A percentile compares a stretch with the other conserved stretches of the same genome.
phyloP scores from a whole-genome alignment of 495 filamentous ascomycete genomes.

The Aspergillus heteromorphus region DNA sequence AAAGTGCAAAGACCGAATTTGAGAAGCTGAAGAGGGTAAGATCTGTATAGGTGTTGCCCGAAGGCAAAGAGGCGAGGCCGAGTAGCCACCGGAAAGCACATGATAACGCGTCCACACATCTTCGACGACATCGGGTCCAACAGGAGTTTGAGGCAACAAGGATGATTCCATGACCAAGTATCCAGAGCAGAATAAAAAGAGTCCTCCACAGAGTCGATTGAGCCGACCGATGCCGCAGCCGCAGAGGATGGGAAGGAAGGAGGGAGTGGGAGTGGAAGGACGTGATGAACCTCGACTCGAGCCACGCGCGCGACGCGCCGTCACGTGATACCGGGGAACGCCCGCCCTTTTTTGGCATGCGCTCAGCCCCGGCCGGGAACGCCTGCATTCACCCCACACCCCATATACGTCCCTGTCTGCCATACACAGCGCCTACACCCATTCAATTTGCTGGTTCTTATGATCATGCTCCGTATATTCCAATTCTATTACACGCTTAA shows the following conservation, averaged over 20 bases:
- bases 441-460: too few relatives aligned
- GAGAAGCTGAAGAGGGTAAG: slow-evolving; percentile 26
- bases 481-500: too few relatives aligned
- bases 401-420: too few relatives aligned
- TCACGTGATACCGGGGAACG: slow-evolving; percentile 17
- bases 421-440: too few relatives aligned
- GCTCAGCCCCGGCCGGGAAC: too few relatives aligned
- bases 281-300: background rate
- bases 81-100: slow-evolving; percentile 9
- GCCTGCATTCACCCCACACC: too few relatives aligned
- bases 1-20: slow-evolving; percentile 15
- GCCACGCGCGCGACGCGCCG: slow-evolving; percentile 15
- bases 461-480: too few relatives aligned
- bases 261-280: slow-evolving; percentile 7
- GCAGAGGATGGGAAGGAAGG: slow-evolving; percentile 18
- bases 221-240: slow-evolving; percentile 18
- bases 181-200: slow-evolving; percentile 4
- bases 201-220: slow-evolving; percentile 16
- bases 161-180: slow-evolving; percentile 6
- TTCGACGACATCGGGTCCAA: slow-evolving; percentile 21
- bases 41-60: slow-evolving; percentile 28
- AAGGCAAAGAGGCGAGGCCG: slow-evolving; percentile 28
- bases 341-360: too few relatives aligned
- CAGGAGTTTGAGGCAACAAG: slow-evolving; percentile 8
- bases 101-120: slow-evolving; percentile 13